Conservation (phyloP, 2,329 filamentous ascomycete genomes). For the Clarireedia homoeocarpa region DNA sequence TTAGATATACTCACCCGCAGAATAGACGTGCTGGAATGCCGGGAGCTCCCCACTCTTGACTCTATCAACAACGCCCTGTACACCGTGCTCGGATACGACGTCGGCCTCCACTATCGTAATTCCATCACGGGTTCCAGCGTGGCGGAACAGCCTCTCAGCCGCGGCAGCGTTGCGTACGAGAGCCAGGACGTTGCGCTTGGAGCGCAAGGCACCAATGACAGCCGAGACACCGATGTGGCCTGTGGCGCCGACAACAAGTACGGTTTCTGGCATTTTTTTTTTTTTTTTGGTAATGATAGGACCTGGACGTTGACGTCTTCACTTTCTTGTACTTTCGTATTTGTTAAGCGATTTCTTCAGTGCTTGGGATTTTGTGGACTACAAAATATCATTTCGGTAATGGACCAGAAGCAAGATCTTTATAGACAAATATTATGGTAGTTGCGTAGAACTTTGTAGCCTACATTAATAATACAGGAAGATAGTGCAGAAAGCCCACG, state of each 20-base stretch:
- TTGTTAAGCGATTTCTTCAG: too few relatives aligned
- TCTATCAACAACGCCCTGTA: background rate
- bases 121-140: background rate
- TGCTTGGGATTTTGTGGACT: too few relatives aligned
- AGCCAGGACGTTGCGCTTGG: background rate
- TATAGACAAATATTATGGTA: too few relatives aligned
- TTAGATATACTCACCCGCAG: background rate
- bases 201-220: background rate
- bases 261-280: background rate
- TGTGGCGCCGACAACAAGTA: background rate
- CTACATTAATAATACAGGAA: too few relatives aligned
- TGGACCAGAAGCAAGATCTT: too few relatives aligned
- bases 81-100: background rate
- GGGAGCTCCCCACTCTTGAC: background rate
- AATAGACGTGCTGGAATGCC: background rate
- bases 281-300: too few relatives aligned
- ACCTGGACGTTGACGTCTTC: too few relatives aligned
- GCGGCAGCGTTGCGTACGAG: background rate
- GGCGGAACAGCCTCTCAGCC: background rate
- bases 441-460: too few relatives aligned
- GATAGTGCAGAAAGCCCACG: too few relatives aligned
- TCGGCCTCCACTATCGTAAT: background rate
- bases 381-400: too few relatives aligned
- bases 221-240: background rate
- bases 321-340: too few relatives aligned